These are phyloP conservation scores for Thalassiosira ordinaria DNA, from an alignment of 352 stramenopile species.

Conservation along the genomic window DNA sequence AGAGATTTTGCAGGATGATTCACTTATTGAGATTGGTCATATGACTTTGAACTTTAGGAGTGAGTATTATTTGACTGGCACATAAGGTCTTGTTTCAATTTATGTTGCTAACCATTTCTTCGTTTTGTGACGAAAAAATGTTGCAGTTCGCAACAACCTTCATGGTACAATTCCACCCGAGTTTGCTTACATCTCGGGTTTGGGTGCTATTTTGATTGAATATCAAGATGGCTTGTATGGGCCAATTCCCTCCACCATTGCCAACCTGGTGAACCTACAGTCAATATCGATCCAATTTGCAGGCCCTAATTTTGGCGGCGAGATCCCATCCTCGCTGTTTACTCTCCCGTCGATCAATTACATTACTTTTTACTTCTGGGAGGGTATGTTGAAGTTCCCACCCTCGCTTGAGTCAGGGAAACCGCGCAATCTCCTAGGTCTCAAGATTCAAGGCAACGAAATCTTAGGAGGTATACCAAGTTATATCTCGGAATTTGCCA, in stretches of 20 bases:
- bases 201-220: background rate
- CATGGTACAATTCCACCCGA: conserved; percentile 18
- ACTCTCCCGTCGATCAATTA: background rate
- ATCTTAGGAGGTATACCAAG: conserved; percentile 1
- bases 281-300: background rate
- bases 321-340: conserved; percentile 16
- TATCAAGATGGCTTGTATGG: background rate
- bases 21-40: background rate
- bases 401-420: background rate
- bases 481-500: background rate
- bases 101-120: background rate
- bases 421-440: background rate
- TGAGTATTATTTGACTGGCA: too few species aligned
- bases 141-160: conserved; percentile 28
- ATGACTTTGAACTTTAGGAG: conserved; percentile 12
- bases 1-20: conserved; percentile 10
- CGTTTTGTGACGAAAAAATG: too few species aligned
- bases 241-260: conserved; percentile 10
- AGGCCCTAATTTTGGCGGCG: conserved; percentile 14
- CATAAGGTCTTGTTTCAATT: too few species aligned
- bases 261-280: conserved; percentile 2
- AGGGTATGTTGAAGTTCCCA: background rate
- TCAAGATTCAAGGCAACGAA: background rate
- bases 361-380: background rate
- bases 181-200: conserved; percentile 14